phyloP scores from a whole-genome alignment of 441 rosid species.

The Heliophila coronopifolia region DNA sequence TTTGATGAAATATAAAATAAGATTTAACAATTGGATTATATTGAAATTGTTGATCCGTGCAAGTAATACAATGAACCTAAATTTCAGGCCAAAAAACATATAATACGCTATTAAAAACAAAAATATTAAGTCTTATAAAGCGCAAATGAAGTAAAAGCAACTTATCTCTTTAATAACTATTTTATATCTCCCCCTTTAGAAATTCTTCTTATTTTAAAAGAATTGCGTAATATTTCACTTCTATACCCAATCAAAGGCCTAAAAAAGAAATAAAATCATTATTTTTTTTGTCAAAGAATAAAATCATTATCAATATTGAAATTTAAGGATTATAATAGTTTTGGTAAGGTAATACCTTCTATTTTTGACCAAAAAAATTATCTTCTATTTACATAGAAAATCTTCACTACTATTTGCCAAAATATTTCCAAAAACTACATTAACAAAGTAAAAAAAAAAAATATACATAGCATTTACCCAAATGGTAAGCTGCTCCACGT shows the following conservation, averaged over 20 bases:
- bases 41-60: constrained; percentile 30
- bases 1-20: no score
- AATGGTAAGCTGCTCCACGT: no score
- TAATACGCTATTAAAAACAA: background rate
- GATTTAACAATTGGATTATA: background rate
- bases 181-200: background rate
- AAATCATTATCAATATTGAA: background rate
- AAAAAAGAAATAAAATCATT: no score
- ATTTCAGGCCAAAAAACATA: constrained; percentile 21
- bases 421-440: no score
- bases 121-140: background rate
- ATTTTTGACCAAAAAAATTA: no score
- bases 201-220: background rate
- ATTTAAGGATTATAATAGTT: constrained; percentile 4
- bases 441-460: no score
- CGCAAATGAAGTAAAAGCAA: constrained; percentile 21
- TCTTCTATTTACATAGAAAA: no score
- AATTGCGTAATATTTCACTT: constrained; percentile 19
- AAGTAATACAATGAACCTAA: constrained; percentile 21
- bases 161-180: constrained; percentile 17
- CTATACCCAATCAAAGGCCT: constrained; percentile 23
- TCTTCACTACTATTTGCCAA: no score
- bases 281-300: no score
- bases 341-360: no score
- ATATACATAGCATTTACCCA: no score